Evolutionary conservation across 2,329 filamentous ascomycete species (phyloP).

Genomic region (Tolypocladium inflatum): DNA sequence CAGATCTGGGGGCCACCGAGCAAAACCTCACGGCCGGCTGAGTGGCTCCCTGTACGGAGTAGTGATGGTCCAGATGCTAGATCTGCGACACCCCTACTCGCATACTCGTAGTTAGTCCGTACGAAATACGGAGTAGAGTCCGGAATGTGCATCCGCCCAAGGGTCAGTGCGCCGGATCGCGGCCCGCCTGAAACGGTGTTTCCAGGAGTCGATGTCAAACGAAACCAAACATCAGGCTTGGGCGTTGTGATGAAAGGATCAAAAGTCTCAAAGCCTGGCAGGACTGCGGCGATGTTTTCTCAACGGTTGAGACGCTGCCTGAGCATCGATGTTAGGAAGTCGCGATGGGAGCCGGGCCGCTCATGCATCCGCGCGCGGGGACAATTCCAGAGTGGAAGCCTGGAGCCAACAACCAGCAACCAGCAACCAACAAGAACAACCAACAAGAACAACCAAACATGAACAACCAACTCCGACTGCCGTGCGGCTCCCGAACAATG

Average conservation of each 20-base stretch:
- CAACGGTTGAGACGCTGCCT: neutral
- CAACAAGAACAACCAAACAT: too few relatives aligned
- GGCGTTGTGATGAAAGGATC: neutral
- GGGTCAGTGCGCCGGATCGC: neutral
- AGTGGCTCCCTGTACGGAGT: neutral
- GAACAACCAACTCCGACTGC: neutral
- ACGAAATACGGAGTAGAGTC: neutral
- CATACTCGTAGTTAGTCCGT: too few relatives aligned
- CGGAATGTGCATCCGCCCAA: neutral
- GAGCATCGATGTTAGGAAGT: neutral
- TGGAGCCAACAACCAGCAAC: neutral
- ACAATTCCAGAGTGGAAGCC: neutral
- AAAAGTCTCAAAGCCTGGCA: neutral
- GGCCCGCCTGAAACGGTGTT: neutral
- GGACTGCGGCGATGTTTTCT: neutral
- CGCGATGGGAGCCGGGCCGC: neutral
- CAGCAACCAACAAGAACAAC: neutral
- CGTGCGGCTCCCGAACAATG: neutral
- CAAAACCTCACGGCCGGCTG: neutral
- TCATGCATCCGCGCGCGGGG: neutral
- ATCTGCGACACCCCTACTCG: neutral
- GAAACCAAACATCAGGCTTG: neutral
- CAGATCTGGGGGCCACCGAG: neutral
- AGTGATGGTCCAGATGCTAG: neutral
- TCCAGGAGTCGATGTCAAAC: neutral